Base-by-base conservation (phyloP, 2,329 filamentous ascomycete genomes). In the Fusarium cyanostomum region DNA sequence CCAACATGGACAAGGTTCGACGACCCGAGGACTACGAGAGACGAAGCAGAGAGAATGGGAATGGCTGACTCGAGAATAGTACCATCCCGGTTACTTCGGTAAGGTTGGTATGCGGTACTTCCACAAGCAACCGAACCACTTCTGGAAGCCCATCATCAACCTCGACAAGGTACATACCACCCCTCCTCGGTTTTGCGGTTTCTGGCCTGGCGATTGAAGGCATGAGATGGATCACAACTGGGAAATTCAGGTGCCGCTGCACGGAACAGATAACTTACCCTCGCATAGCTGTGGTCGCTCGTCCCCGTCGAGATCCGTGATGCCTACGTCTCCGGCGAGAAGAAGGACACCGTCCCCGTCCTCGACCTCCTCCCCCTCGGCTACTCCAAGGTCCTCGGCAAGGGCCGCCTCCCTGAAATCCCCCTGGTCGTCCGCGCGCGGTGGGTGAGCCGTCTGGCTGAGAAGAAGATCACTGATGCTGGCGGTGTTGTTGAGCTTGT, bases 101-200 rank as follows among this genome's bases (percentile, higher is more conserved):
- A 97, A 97, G 86, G 92, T 94, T 74, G 91, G 91, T 84, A 94
- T 94, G 91, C 86, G 92, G 78, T 90, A 94, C 85, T 97, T 97
- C 92, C 94, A 98, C 88, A 94, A 95, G 84, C 89, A 92, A 78
- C 87, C 89, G 78, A 94, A 94, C 87, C 91, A 96, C 79, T 93
- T 94, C 88, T 99, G 94, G 95, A 97, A 97, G 86, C 95, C 95
- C 71, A 88, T 92, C 74, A 91, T 99, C 90, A 99, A 99, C 88
- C 86, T 99, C 75, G 95, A 98, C 84, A 99, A 98, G 91, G 91
- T 94, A 79, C 70, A 74, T 75, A 65, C 54, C 42, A 31, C 52
- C 37, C 35, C 62, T 35, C 35, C 62, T 35, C 46, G 21, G 33
- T 34, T 35, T 18, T 45, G 54, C 63, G 63, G 54, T 52, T 62